Base-by-base conservation (phyloP, 2,329 filamentous ascomycete species). In the Penicillium sclerotiorum region DNA sequence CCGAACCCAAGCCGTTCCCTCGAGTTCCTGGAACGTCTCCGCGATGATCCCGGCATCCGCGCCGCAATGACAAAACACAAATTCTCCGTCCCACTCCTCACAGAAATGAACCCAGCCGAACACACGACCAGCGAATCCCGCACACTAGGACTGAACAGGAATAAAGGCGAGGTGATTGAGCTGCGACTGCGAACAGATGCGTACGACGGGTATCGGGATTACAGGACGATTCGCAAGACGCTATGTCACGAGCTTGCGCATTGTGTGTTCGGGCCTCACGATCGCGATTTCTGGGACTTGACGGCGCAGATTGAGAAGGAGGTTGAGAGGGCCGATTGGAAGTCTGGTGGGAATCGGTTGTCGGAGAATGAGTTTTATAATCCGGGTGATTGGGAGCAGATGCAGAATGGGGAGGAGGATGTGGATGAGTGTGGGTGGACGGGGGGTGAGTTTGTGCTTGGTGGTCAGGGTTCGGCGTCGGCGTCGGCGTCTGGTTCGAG, bases 181-280 rank as follows among this genome's bases (percentile, higher is more conserved):
- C 73, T 99, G 53, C 79, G 94, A 0, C 74, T 99, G 28, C 79
- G 94, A n/a, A 97, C 94, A 1, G 94, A 99, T 73, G 89, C 89
- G 2, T 90, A 94, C 67, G 91, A 96, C 68, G 94, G 94, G 1
- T 97, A 96, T 65, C 78, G 94, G 30, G 90, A 96, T 67, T 99
- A 97, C 74, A 87, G 87, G 61, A 92, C 88, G 0, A 95, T 99
- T 41, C 83, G 94, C 44, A 89, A 89, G 60, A 97, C 94, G 38
- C 77, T 99, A 11, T 97, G 93, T 66, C 94, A 99, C 73, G 94
- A 99, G 75, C 78, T 99, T 15, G 87, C 92, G 58, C 94, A 99
- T 71, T 96, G 96, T 62, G 89, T 96, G 8, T 87, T 88, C 73
- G 80, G 88, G 0, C 84, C 88, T 0, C 94, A 99, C 69, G 91